Evolutionary conservation across 1,139 yeast genomes (phyloP), one percentile per base, ranked within the genome.

Genomic region (Blastobotrys proliferans): DNA sequence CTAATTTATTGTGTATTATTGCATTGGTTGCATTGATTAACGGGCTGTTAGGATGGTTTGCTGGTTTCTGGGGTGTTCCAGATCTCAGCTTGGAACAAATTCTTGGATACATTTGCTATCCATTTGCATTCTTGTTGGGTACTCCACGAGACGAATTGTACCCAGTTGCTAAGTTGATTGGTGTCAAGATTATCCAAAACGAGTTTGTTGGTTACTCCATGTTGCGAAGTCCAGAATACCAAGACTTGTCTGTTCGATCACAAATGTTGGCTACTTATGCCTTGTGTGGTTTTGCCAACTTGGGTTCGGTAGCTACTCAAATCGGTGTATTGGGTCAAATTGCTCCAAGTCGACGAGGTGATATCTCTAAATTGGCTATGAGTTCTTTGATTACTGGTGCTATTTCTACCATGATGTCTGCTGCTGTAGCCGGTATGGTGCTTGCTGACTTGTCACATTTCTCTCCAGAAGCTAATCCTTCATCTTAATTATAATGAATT

Each of bases 391-490:
- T 76, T 34, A 67, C 76, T 35, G 85, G 85, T 9, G 72, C 73
- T 47, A 66, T 76, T 47, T 68, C 82, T 22, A 79, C 85, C 4
- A 64, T 76, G 48, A 64, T 76, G 42, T 73, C 81, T 8, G 83
- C 85, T 20, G 77, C 81, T 45, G 76, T 79, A 48, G 83, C 85
- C 13, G 83, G 82, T 35, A 79, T 79, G 83, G 79, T 78, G 29
- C 68, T 79, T 58, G 78, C 78, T 48, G 78, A 77, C 52, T 64
- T 74, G 57, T 46, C 38, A 25, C 26, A 30, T 26, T 41, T 41
- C 25, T 9, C 21, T 3, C 38, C 40, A 19, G 13, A 10, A 6
- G 26, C n/a, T n/a, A n/a, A n/a, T n/a, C 20, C 25, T 19, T 13
- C n/a, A 11, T 21, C 27, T 21, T 32, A 32, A 32, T 32, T 26